phyloP scores from a whole-genome alignment of 1,284 basidiomycete genomes.

The Cystobasidium pallidum region DNA sequence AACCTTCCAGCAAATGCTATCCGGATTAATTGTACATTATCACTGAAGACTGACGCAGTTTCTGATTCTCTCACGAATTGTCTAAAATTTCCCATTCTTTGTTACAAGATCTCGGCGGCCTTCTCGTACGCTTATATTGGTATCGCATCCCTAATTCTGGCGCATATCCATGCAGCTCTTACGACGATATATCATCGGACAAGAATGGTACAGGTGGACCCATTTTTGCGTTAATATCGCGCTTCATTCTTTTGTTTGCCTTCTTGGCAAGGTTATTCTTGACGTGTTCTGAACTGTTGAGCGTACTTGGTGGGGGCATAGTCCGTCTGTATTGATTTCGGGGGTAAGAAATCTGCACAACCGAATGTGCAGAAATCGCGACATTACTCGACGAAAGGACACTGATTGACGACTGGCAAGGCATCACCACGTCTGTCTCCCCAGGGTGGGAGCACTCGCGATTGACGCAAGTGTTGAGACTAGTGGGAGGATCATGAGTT shows the following conservation, averaged over 20 bases:
- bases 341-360: not conserved
- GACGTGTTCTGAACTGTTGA: conserved; percentile 31
- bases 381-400: conserved; percentile 51
- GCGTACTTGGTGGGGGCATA: conserved; percentile 50
- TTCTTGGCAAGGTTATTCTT: conserved; percentile 35
- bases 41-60: too few relatives aligned
- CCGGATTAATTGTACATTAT: too few relatives aligned
- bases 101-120: too few relatives aligned
- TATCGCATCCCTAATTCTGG: too few relatives aligned
- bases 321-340: conserved; percentile 47
- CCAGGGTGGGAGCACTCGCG: conserved; percentile 53
- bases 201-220: conserved; percentile 19
- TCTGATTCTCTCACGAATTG: too few relatives aligned
- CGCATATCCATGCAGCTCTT: too few relatives aligned
- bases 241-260: conserved; percentile 33
- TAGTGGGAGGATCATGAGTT: not conserved
- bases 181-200: too few relatives aligned
- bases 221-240: conserved; percentile 22
- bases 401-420: conserved; percentile 51
- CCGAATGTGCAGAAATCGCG: too few relatives aligned
- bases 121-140: too few relatives aligned
- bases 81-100: too few relatives aligned
- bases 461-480: conserved; percentile 50
- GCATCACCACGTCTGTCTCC: conserved; percentile 50
- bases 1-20: too few relatives aligned